Base-by-base conservation (phyloP, 768 basidiomycete genomes). In the Terana coerulea region DNA sequence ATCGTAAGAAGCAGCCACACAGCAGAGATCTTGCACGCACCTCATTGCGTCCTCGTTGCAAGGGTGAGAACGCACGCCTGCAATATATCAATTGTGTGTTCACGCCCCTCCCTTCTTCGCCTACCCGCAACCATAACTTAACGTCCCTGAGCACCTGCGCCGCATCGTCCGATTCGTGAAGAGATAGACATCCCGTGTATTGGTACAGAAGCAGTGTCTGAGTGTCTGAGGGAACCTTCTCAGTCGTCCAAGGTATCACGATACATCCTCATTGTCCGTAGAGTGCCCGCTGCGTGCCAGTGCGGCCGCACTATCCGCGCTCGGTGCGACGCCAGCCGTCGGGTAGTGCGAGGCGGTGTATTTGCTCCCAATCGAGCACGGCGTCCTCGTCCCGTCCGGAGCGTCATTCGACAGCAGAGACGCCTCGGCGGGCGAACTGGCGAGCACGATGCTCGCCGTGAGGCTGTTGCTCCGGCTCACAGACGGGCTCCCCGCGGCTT, bases 401-500 rank as follows among this genome's bases (percentile, higher is more conserved):
- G 24, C 29, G 46, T 31, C 52, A 55, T 28, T 28, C 19, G 11
- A 39, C 21, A 5, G 52, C 47, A 10, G 31, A 31, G 39, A 55
- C 5, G 28, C 48, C 34, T 61, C 61, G 42, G 48, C 39, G 28
- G 59, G 57, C 36, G 62, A 17, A 14, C 49, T 49, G 5, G 31
- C 45, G 5, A 65, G 59, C 31, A 59, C 55, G 40, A 59, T 49
- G 40, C 59, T 61, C 3, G 64, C 64, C 29, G 61, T 61, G 19
- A 63, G 50, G 52, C 60, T 62, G 46, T 63, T 64, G 55, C 61
- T 63, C 22, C 63, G 54, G 45, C 59, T 39, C 36, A 59, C 54
- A 15, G 61, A 50, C 22, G 49, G 58, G 42, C 59, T 60, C 12
- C 52, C 49, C 0, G 49, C 47, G 7, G 43, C 59, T 17, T 60